These are phyloP conservation scores for Aspergillus saccharolyticus DNA, from an alignment of 495 filamentous ascomycete genomes.

Conservation along the genomic window DNA sequence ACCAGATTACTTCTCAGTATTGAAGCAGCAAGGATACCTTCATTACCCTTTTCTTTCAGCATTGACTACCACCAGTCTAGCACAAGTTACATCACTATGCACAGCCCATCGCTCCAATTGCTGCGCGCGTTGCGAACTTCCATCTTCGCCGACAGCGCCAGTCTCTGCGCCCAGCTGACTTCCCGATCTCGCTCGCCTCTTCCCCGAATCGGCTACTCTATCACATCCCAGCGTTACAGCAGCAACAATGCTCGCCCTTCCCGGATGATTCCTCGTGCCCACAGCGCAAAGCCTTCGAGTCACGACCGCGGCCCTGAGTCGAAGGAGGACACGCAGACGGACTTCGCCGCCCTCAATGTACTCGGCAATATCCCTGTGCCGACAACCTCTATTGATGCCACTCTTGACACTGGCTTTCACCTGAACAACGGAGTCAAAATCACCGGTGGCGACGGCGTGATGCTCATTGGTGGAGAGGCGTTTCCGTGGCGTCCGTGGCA, in stretches of 20 bases:
- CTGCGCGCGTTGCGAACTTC: constrained; percentile 40
- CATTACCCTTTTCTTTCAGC: background rate
- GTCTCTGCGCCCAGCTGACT: constrained; percentile 12
- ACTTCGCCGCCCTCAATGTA: constrained; percentile 72
- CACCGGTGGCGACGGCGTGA: constrained; percentile 55
- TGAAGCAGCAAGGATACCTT: too few species aligned
- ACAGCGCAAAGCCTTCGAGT: constrained; percentile 35
- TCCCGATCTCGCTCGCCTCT: constrained; percentile 10
- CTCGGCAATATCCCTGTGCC: constrained; percentile 71
- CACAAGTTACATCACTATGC: constrained; percentile 23
- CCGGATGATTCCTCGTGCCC: constrained; percentile 38
- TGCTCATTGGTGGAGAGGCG: constrained; percentile 80
- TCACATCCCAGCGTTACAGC: constrained; percentile 23
- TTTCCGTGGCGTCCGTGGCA: constrained; percentile 85
- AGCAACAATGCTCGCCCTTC: constrained; percentile 26
- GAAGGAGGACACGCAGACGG: constrained; percentile 62
- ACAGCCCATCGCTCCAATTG: constrained; percentile 41
- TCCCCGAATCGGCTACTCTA: constrained; percentile 9
- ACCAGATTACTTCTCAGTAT: background rate
- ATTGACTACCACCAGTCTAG: background rate
- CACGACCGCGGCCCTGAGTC: constrained; percentile 56
- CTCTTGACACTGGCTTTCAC: constrained; percentile 21
- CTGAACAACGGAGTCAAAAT: constrained; percentile 63
- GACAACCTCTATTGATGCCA: constrained; percentile 72
- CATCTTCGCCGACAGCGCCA: constrained; percentile 15